Evolutionary conservation across 331 rosid genomes (phyloP).

Genomic region (Arachis monticola): DNA sequence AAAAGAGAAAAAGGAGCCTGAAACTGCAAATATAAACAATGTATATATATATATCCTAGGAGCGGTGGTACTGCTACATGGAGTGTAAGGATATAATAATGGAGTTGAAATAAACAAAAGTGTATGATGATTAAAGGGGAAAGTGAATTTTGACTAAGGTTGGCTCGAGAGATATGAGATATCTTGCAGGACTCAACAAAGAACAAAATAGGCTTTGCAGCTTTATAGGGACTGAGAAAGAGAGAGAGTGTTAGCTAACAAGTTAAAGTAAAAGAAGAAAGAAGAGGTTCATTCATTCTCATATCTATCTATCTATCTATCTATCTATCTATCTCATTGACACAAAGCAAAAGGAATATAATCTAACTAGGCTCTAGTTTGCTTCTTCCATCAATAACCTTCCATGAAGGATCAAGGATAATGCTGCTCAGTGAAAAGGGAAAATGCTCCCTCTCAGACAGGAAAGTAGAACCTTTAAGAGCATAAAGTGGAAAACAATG

Average conservation of each 20-base stretch:
- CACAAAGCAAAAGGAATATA: constrained; percentile 70
- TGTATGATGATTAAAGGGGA: constrained; percentile 47
- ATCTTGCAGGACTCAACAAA: constrained; percentile 72
- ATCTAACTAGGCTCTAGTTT: constrained; percentile 40
- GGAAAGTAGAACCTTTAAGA: constrained; percentile 86
- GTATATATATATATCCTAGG: constrained; percentile 22
- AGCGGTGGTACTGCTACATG: constrained; percentile 25
- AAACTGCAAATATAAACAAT: constrained; percentile 1
- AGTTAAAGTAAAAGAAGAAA: constrained; percentile 70
- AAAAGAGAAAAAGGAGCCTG: constrained; percentile 24
- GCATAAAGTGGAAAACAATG: constrained; percentile 67
- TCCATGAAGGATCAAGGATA: constrained; percentile 49
- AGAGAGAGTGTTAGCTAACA: background rate
- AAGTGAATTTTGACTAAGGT: constrained; percentile 66
- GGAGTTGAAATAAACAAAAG: constrained; percentile 37
- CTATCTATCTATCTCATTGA: constrained; percentile 49
- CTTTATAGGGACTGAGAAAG: constrained; percentile 63
- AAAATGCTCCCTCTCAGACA: constrained; percentile 51
- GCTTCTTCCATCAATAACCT: constrained; percentile 47
- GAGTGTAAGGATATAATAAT: background rate
- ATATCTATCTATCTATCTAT: background rate
- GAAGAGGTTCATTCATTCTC: too few relatives aligned
- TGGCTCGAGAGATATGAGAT: constrained; percentile 65
- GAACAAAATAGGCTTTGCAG: constrained; percentile 69
- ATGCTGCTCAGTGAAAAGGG: constrained; percentile 38